phyloP scores from a whole-genome alignment of 371 early-diverging fungal genomes.

The Rozella allomycis region DNA sequence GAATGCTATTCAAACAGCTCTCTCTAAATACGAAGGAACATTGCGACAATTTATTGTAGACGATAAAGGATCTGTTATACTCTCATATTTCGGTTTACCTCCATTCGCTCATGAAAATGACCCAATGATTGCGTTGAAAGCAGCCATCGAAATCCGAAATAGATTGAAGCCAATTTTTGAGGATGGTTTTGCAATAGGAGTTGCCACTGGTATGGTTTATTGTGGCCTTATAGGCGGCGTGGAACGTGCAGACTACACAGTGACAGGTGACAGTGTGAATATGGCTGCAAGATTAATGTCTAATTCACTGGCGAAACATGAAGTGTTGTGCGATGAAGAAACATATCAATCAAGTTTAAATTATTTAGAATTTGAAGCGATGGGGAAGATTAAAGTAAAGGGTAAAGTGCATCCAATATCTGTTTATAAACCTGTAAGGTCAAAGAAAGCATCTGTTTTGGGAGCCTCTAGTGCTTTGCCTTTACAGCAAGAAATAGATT shows the following conservation, averaged over 20 bases:
- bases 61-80: slow-evolving; percentile 26
- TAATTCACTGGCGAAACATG: slow-evolving; percentile 6
- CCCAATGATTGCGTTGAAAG: slow-evolving; percentile 16
- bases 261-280: slow-evolving; percentile 36
- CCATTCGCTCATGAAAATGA: slow-evolving; percentile 29
- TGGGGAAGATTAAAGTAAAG: slow-evolving; percentile 20
- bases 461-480: too few relatives aligned
- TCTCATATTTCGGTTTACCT: slow-evolving; percentile 27
- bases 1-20: slow-evolving; percentile 11
- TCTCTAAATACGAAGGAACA: slow-evolving; percentile 17
- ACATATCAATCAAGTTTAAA: slow-evolving; percentile 16
- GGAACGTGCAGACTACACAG: slow-evolving; percentile 23
- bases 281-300: slow-evolving; percentile 33
- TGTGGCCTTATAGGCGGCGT: slow-evolving; percentile 24
- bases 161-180: slow-evolving; percentile 10
- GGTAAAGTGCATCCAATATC: slow-evolving; percentile 18
- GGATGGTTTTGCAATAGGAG: slow-evolving; percentile 21
- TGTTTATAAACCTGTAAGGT: slow-evolving; percentile 15
- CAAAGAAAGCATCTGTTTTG: neutral
- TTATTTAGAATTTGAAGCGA: slow-evolving; percentile 15
- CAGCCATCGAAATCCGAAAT: slow-evolving; percentile 17
- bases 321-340: slow-evolving; percentile 18
- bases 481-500: slow-evolving; percentile 1
- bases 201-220: slow-evolving; percentile 26
- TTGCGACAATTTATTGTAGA: slow-evolving; percentile 30